Percentiles rank a stretch among this genome's conserved stretches.
Evolutionary conservation across 2,329 filamentous ascomycete genomes (phyloP).

Genomic region (Dactylellina cionopaga): DNA sequence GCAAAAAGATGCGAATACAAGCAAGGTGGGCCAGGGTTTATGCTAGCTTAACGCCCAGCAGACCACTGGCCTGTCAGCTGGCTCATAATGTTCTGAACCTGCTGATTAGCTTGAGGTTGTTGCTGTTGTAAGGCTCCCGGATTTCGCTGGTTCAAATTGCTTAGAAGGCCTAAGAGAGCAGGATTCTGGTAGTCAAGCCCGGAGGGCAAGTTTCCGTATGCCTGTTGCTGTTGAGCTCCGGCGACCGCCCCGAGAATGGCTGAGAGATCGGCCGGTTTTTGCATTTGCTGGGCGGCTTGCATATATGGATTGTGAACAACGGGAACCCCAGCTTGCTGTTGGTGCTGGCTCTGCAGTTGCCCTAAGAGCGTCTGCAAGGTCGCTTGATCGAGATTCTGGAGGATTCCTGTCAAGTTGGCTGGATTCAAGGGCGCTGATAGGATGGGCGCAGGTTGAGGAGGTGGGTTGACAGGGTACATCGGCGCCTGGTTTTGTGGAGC

Average conservation of each 20-base stretch:
- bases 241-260: constrained; percentile 42
- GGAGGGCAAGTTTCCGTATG: constrained; percentile 19
- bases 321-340: constrained; percentile 53
- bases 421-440: constrained; percentile 58
- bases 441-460: constrained; percentile 57
- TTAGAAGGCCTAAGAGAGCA: constrained; percentile 34
- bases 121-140: constrained; percentile 12
- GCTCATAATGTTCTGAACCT: constrained; percentile 51
- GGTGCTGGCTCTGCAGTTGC: constrained; percentile 62
- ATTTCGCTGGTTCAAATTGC: constrained; percentile 32
- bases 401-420: constrained; percentile 70
- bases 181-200: constrained; percentile 48
- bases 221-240: constrained; percentile 35
- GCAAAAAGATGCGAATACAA: neutral
- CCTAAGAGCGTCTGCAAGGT: constrained; percentile 77
- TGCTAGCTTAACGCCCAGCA: constrained; percentile 21
- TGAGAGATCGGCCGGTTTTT: constrained; percentile 43
- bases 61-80: constrained; percentile 51
- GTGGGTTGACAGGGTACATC: constrained; percentile 59
- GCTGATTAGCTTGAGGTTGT: constrained; percentile 48
- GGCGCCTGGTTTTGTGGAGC: constrained; percentile 55
- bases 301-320: constrained; percentile 49
- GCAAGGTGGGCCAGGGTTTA: neutral
- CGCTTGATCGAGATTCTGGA: constrained; percentile 74
- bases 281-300: constrained; percentile 44